These are phyloP conservation scores for Fusarium robinianum DNA, from an alignment of 2,329 filamentous ascomycete species.

Conservation along the genomic window DNA sequence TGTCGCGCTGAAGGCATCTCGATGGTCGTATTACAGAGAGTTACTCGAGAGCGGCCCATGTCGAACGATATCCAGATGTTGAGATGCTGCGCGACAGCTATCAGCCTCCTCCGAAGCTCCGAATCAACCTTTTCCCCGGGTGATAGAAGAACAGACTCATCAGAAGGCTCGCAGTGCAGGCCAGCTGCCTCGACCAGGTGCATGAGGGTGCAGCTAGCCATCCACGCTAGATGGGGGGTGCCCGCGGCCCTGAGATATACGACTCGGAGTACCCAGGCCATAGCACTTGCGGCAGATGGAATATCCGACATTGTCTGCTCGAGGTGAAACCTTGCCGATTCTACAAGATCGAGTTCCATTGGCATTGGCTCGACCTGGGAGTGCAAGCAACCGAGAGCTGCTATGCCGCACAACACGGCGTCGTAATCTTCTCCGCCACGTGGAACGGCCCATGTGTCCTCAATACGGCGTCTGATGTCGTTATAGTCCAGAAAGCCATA, in stretches of 20 bases:
- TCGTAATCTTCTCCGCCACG: slow-evolving; percentile 28
- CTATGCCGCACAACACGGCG: slow-evolving; percentile 57
- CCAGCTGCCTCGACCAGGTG: slow-evolving; percentile 61
- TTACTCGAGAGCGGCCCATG: slow-evolving; percentile 58
- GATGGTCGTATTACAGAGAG: slow-evolving; percentile 50
- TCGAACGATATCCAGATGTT: slow-evolving; percentile 65
- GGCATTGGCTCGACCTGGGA: slow-evolving; percentile 48
- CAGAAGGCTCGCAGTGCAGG: slow-evolving; percentile 47
- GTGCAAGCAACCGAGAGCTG: slow-evolving; percentile 57
- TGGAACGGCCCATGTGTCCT: slow-evolving; percentile 41
- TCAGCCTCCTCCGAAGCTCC: slow-evolving; percentile 49
- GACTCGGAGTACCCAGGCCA: slow-evolving; percentile 57
- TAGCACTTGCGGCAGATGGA: slow-evolving; percentile 47
- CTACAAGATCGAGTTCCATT: slow-evolving; percentile 51
- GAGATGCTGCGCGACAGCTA: slow-evolving; percentile 59
- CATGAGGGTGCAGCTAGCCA: slow-evolving; percentile 61
- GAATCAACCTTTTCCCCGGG: slow-evolving; percentile 37
- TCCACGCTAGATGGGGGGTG: slow-evolving; percentile 59
- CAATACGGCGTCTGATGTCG: slow-evolving; percentile 39
- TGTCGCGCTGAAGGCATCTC: slow-evolving; percentile 45
- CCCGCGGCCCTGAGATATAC: slow-evolving; percentile 58
- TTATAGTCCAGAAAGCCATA: slow-evolving; percentile 54
- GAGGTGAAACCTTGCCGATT: slow-evolving; percentile 51
- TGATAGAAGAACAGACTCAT: slow-evolving; percentile 33
- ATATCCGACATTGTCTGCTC: slow-evolving; percentile 44